These are phyloP conservation scores for Pyricularia sp. DNA, from an alignment of 2,329 filamentous ascomycete species.

Conservation along the genomic window DNA sequence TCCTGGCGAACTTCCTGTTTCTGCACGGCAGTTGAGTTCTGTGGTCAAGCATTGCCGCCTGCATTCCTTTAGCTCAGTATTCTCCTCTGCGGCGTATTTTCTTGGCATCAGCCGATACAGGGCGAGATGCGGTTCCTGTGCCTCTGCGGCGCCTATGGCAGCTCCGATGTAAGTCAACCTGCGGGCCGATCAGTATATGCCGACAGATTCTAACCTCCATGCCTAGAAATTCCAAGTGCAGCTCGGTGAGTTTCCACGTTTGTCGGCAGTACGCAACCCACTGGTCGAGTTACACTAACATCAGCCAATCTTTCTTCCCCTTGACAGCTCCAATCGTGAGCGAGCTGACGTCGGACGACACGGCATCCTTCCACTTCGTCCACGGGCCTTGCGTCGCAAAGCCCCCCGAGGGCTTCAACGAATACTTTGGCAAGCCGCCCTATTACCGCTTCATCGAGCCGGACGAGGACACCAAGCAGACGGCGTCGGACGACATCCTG, in stretches of 20 bases:
- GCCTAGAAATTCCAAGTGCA: slow-evolving; percentile 43
- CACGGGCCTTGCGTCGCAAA: slow-evolving; percentile 38
- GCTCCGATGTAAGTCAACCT: slow-evolving; percentile 27
- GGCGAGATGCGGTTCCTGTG: slow-evolving; percentile 45
- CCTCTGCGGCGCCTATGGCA: slow-evolving; percentile 48
- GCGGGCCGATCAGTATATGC: not conserved
- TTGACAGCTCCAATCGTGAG: slow-evolving; percentile 30
- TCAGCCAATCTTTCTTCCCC: not conserved
- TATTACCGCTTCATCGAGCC: slow-evolving; percentile 47
- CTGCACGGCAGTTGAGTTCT: not conserved
- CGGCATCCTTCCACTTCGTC: slow-evolving; percentile 40
- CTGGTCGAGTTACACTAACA: not conserved
- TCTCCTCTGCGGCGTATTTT: not conserved
- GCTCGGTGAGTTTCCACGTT: slow-evolving; percentile 20
- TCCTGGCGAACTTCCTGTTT: not conserved
- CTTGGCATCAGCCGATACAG: not conserved
- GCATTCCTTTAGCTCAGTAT: not conserved
- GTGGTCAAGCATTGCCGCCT: not conserved
- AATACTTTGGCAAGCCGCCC: slow-evolving; percentile 46
- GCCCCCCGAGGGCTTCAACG: slow-evolving; percentile 45
- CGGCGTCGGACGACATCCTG: slow-evolving; percentile 34
- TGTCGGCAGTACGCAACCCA: not conserved
- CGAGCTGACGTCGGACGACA: slow-evolving; percentile 34
- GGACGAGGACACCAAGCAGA: slow-evolving; percentile 32
- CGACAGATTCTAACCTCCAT: not conserved